Conservation (phyloP, 1,284 basidiomycete species). For the Trichosporon inkin region DNA sequence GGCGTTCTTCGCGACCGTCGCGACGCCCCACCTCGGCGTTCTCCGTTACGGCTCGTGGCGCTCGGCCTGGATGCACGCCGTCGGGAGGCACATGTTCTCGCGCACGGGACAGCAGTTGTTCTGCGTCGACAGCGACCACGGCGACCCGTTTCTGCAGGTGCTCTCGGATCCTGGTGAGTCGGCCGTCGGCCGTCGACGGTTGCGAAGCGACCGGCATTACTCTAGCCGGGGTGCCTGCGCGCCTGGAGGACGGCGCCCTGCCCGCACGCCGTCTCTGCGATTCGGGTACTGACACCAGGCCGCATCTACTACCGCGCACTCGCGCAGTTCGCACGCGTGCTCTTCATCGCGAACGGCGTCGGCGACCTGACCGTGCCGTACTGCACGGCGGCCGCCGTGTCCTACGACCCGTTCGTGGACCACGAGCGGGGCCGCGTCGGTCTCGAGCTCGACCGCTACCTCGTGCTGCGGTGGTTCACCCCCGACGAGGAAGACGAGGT, state of each 20-base stretch:
- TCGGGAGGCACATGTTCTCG: conserved; percentile 72
- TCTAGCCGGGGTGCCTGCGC: too few species aligned
- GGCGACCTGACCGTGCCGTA: conserved; percentile 80
- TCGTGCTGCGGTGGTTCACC: conserved; percentile 22
- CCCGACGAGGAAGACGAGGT: conserved; percentile 29
- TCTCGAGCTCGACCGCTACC: conserved; percentile 54
- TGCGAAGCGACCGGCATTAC: too few species aligned
- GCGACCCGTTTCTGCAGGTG: conserved; percentile 68
- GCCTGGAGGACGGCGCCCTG: too few species aligned
- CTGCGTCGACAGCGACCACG: conserved; percentile 63
- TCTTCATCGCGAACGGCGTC: conserved; percentile 81
- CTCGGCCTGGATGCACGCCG: conserved; percentile 49
- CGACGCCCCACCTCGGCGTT: conserved; percentile 46
- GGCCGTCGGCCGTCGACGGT: background rate
- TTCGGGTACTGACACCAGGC: conserved; percentile 50
- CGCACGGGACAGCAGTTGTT: conserved; percentile 80
- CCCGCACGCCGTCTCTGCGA: too few species aligned
- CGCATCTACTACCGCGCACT: conserved; percentile 74
- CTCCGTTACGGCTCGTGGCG: conserved; percentile 32
- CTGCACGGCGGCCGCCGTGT: conserved; percentile 68
- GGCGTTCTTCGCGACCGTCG: conserved; percentile 45
- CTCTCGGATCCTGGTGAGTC: conserved; percentile 75
- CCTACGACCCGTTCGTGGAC: conserved; percentile 64
- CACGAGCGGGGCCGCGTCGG: conserved; percentile 58
- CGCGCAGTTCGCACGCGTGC: conserved; percentile 62